Base-by-base conservation (phyloP, 1,139 yeast species). In the Taiozyma sp. region DNA sequence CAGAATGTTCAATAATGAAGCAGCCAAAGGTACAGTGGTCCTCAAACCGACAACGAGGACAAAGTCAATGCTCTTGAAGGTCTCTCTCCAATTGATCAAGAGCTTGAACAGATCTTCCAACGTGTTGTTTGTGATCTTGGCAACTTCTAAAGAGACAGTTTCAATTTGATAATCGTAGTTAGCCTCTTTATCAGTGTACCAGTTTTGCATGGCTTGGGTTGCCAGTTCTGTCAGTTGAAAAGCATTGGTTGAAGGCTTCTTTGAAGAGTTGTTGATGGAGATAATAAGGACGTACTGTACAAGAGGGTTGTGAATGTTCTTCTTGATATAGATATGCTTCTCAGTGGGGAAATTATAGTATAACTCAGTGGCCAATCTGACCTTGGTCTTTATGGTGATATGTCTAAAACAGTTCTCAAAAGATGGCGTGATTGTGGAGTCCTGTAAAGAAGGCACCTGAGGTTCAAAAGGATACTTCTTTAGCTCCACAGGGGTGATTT, bases 401-500 rank as follows among this genome's bases (percentile, higher is more conserved):
- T 58, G 53, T 46, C 82, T 63, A 47, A 67, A 70, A 47, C 50
- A 50, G 8, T 62, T 64, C 6, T 63, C 63, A 19, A 75, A 50
- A 1, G 50, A 46, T 0, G 78, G 77, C 1, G 16, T 22, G 30
- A 40, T 24, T 24, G 29, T 24, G 5, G 42, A 1, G 3, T 37
- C 10, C 6, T 37, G 41, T 3, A 9, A 37, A 4, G 14, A 5
- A 42, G 35, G 8, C 6, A 30, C 1, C 68, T 50, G 0, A 13
- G 5, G 19, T 39, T 45, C 48, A 32, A 48, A 13, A 7, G 63
- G 64, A 54, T 68, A 73, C 47, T 64, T 67, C 40, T 67, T 62
- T 43, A 67, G 65, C 54, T 67, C 62, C 0, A 76, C 76, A 2
- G 82, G 81, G 13, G 59, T 64, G 0, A 59, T 47, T 54, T 74